phyloP scores from a whole-genome alignment of 495 filamentous ascomycete genomes.

The Annulohypoxylon bovei region DNA sequence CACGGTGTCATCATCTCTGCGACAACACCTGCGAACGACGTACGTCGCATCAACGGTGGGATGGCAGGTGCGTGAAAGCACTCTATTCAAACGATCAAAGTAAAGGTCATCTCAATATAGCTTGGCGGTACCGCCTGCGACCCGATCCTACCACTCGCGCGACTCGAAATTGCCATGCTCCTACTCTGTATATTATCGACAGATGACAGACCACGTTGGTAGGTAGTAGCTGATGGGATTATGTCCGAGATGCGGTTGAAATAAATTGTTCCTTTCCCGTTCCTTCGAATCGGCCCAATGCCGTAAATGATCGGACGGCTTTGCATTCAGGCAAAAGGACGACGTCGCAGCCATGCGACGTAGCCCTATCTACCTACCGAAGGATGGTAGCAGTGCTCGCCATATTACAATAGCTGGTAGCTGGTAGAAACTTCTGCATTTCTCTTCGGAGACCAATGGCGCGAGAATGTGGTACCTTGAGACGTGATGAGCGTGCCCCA shows the following conservation, averaged over 20 bases:
- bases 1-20: conserved; percentile 25
- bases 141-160: neutral
- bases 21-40: conserved; percentile 2
- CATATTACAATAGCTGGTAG: conserved; percentile 6
- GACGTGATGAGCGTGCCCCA: conserved; percentile 1
- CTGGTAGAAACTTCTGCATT: neutral
- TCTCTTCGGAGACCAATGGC: conserved; percentile 16
- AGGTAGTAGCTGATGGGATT: conserved; percentile 8
- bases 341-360: conserved; percentile 26
- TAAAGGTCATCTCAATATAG: conserved; percentile 5
- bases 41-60: conserved; percentile 14
- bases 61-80: neutral
- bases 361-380: conserved; percentile 3
- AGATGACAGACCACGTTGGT: neutral
- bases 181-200: neutral
- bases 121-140: conserved; percentile 24
- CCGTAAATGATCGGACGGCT: conserved; percentile 32
- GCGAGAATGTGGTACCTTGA: conserved; percentile 15
- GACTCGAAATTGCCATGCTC: neutral
- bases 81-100: conserved; percentile 3
- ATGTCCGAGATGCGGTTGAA: conserved; percentile 11
- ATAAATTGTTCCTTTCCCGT: neutral
- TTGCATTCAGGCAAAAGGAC: conserved; percentile 35
- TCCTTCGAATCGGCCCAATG: conserved; percentile 21
- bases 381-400: neutral